phyloP scores from a whole-genome alignment of 306 rosid genomes.

The Cicer yamashitae region DNA sequence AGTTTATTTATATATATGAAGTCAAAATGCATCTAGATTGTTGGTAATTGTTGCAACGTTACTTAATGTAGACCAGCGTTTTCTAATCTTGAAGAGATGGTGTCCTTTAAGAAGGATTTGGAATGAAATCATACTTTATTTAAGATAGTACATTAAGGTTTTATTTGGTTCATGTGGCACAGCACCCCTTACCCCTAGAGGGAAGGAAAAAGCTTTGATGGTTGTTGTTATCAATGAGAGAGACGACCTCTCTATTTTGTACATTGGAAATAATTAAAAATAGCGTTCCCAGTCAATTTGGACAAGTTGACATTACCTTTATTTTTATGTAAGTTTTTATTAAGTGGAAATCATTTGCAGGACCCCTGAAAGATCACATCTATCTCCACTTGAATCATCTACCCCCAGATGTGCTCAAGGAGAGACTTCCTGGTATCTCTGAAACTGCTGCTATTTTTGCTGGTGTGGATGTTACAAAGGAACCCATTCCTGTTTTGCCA shows the following conservation, averaged over 20 bases:
- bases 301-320: not conserved
- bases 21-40: constrained; percentile 18
- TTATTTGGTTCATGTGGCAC: not conserved
- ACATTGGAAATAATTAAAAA: not conserved
- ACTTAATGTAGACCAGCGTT: not conserved
- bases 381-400: constrained; percentile 98
- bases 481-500: constrained; percentile 97
- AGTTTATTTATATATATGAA: not conserved
- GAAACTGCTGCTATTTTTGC: constrained; percentile 99
- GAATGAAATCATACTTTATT: not conserved
- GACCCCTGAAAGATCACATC: constrained; percentile 97
- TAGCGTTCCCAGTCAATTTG: not conserved
- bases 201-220: not conserved
- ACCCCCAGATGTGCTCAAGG: constrained; percentile 98
- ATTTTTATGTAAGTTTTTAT: constrained; percentile 10
- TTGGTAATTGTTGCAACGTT: not conserved
- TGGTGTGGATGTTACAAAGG: constrained; percentile 97
- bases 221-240: not conserved
- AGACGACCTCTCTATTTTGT: constrained; percentile 18
- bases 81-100: not conserved
- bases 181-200: not conserved
- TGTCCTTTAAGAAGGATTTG: not conserved
- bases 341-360: constrained; percentile 55
- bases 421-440: constrained; percentile 99
- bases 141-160: not conserved